These are phyloP conservation scores for Ramularia endophylla DNA, from an alignment of 2,329 filamentous ascomycete species.

Conservation along the genomic window DNA sequence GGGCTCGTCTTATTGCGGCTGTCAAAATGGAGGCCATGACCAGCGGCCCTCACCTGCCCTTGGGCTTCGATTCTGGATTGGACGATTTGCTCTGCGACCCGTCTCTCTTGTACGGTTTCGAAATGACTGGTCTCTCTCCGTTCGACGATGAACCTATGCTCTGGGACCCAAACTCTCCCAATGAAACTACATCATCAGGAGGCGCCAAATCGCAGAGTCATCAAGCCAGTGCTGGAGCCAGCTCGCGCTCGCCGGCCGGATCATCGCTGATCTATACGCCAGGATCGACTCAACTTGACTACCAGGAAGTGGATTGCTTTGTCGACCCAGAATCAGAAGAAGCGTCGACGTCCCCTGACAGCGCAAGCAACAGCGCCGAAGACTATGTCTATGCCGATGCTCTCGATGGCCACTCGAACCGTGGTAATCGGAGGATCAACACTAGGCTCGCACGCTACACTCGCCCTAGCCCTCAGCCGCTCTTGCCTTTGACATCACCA, in stretches of 20 bases:
- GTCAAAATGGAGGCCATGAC: conserved; percentile 4
- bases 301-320: conserved; percentile 8
- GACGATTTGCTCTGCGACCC: conserved; percentile 2
- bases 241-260: conserved; percentile 20
- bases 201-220: no score
- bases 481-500: no score
- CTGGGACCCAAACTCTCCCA: not conserved
- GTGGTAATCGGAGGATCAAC: conserved; percentile 7
- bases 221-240: conserved; percentile 7
- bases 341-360: conserved; percentile 15
- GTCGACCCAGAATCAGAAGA: conserved; percentile 15
- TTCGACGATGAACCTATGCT: not conserved
- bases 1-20: no score
- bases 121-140: conserved; percentile 5
- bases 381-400: conserved; percentile 18
- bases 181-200: not conserved
- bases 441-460: not conserved
- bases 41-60: not conserved
- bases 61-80: conserved; percentile 2
- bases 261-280: conserved; percentile 20
- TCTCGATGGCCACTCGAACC: conserved; percentile 5
- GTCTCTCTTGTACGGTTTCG: not conserved
- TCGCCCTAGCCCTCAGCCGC: not conserved
- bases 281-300: conserved; percentile 16
- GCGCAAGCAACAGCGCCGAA: conserved; percentile 11